Evolutionary conservation across 2,329 filamentous ascomycete genomes (phyloP).

Genomic region (Scleromitrula shiraiana): DNA sequence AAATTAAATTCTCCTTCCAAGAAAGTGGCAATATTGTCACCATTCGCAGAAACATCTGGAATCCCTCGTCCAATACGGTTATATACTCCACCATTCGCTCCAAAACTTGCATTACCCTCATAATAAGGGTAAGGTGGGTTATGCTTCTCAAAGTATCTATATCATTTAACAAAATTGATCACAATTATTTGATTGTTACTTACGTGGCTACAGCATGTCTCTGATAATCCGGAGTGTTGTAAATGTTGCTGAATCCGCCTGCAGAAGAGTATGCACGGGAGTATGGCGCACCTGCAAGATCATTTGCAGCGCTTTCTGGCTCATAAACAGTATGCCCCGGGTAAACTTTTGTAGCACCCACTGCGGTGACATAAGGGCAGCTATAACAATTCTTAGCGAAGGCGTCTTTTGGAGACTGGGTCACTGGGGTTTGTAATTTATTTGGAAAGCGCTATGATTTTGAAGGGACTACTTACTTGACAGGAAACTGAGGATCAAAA

Average conservation of each 20-base stretch:
- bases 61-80: conserved; percentile 38
- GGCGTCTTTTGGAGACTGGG: not conserved
- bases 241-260: conserved; percentile 58
- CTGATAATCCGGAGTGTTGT: conserved; percentile 41
- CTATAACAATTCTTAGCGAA: not conserved
- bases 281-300: conserved; percentile 35
- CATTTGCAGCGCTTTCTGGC: conserved; percentile 33
- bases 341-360: conserved; percentile 43
- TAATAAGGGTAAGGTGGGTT: conserved; percentile 22
- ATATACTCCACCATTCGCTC: conserved; percentile 39
- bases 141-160: conserved; percentile 19
- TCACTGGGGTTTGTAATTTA: not conserved
- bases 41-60: conserved; percentile 41
- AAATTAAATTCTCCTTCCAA: not conserved
- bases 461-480: conserved; percentile 3
- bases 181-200: too few relatives aligned
- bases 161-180: not conserved
- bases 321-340: conserved; percentile 28
- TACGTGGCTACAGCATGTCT: conserved; percentile 19
- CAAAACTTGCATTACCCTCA: conserved; percentile 17
- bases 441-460: too few relatives aligned
- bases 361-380: conserved; percentile 43
- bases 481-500: conserved; percentile 36
- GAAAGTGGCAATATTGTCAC: conserved; percentile 20
- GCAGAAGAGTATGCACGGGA: conserved; percentile 55